A percentile compares a stretch with the other conserved stretches of the same genome.
Evolutionary conservation across 106 monocot species (phyloP).

Genomic region (Platanthera guangdongensis): DNA sequence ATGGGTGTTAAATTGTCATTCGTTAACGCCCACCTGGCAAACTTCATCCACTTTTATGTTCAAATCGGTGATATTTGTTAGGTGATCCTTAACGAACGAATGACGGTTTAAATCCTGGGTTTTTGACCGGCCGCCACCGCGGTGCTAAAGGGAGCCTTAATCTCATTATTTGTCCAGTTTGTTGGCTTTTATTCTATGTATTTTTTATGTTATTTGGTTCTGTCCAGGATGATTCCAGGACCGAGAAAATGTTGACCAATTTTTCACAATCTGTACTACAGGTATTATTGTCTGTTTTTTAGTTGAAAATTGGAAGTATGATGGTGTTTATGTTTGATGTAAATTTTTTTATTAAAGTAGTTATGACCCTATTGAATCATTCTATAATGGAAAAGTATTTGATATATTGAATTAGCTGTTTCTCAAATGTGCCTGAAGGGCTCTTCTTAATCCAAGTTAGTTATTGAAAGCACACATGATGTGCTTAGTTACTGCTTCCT

Average conservation of each 20-base stretch:
- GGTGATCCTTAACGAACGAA: too few relatives aligned
- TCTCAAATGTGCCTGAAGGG: background rate
- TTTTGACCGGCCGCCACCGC: too few relatives aligned
- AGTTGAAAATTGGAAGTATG: background rate
- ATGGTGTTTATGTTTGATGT: background rate
- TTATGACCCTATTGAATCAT: background rate
- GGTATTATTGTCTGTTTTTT: conserved; percentile 5
- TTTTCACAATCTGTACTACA: conserved; percentile 5
- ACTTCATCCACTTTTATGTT: too few relatives aligned
- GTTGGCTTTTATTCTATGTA: background rate
- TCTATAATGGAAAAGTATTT: background rate
- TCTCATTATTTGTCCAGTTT: background rate
- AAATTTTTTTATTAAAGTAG: background rate
- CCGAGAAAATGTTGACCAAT: background rate
- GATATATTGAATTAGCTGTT: background rate
- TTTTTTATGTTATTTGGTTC: background rate
- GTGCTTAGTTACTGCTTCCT: background rate
- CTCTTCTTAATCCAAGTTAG: background rate
- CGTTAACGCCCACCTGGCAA: too few relatives aligned
- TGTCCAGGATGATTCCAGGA: conserved; percentile 1
- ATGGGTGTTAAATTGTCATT: too few relatives aligned
- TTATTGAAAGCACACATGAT: background rate
- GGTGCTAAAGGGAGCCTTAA: too few relatives aligned
- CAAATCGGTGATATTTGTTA: too few relatives aligned
- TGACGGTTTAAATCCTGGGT: too few relatives aligned